Evolutionary conservation across 257 asterid species (phyloP), one percentile per base, ranked within the genome.

Genomic region (Plectranthus barbatus): DNA sequence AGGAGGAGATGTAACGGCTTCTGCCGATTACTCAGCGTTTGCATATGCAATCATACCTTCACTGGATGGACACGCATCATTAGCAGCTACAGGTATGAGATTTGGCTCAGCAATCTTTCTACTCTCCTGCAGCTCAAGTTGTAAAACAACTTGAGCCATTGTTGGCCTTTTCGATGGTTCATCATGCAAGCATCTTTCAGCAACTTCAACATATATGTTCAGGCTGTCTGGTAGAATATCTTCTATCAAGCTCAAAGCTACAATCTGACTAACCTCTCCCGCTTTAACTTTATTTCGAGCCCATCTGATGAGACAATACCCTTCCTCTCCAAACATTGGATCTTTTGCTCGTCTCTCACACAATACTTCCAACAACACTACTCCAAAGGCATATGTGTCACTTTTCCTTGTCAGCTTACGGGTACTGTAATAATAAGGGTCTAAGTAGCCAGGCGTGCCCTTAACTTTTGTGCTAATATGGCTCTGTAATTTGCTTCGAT

Each of bases 381-480:
- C 88, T 10, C 88, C 91, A 60, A 84, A 84, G 41, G 84, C 82
- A 58, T 81, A 84, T 12, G 73, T 76, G 67, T 84, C 92, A 13
- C 79, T 73, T 74, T 81, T 84, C 52, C 69, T 75, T 13, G 86
- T 75, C 62, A 81, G 61, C 66, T 69, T 82, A 1, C 63, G 14
- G 0, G 88, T 77, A 49, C 14, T 59, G 52, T 20, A 18, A 70
- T 84, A 84, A 64, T 58, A 57, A 0, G 86, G 88, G 67, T 81
- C 92, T 0, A 84, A 33, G 83, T 84, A 84, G 12, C 88, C 86
- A 40, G 42, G 55, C 6, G 92, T 84, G 33, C 88, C 92, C 45
- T 79, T 84, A 3, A 84, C 81, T 5, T 72, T 58, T 47, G 86
- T 80, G 58, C 80, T 78, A 3, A 81, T 62, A n/a, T 76, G 81